Evolutionary conservation across 2,329 filamentous ascomycete species (phyloP).

Genomic region (Colletotrichum sp.): DNA sequence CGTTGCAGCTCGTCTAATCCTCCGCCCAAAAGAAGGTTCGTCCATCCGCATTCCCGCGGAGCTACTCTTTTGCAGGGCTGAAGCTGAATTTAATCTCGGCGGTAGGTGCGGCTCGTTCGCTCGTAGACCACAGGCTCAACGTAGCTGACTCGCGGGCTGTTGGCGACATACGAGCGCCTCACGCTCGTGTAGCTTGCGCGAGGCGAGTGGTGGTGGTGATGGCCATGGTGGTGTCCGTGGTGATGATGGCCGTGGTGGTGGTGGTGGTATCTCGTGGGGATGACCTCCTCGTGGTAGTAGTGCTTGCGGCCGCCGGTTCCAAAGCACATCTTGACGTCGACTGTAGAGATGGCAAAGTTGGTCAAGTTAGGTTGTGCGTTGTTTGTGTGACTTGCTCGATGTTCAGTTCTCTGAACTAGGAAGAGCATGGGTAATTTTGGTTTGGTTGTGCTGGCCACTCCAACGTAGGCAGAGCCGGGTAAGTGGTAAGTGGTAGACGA

Average conservation of each 20-base stretch:
- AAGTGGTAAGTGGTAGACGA: background rate
- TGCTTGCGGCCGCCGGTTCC: constrained; percentile 44
- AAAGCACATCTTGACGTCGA: constrained; percentile 54
- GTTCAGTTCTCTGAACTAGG: background rate
- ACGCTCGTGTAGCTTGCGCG: constrained; percentile 48
- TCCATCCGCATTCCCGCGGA: background rate
- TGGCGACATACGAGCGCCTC: constrained; percentile 38
- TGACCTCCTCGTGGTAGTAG: constrained; percentile 61
- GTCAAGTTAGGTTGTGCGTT: background rate
- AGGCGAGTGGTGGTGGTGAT: constrained; percentile 40
- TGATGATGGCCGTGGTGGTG: constrained; percentile 36
- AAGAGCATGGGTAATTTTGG: background rate
- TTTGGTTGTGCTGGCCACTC: background rate
- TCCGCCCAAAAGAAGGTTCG: background rate
- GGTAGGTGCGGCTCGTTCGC: constrained; percentile 38
- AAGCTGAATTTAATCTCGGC: constrained; percentile 15
- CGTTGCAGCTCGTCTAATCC: background rate
- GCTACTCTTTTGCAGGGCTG: background rate
- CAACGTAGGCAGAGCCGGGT: background rate
- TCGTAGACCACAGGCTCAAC: constrained; percentile 42
- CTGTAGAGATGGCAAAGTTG: background rate
- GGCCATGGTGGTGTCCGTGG: constrained; percentile 37
- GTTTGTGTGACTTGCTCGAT: background rate
- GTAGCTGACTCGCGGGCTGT: constrained; percentile 46
- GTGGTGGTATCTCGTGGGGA: constrained; percentile 47